Evolutionary conservation across 768 basidiomycete species (phyloP), one percentile per base, ranked within the genome.

Genomic region (Russula sp.): DNA sequence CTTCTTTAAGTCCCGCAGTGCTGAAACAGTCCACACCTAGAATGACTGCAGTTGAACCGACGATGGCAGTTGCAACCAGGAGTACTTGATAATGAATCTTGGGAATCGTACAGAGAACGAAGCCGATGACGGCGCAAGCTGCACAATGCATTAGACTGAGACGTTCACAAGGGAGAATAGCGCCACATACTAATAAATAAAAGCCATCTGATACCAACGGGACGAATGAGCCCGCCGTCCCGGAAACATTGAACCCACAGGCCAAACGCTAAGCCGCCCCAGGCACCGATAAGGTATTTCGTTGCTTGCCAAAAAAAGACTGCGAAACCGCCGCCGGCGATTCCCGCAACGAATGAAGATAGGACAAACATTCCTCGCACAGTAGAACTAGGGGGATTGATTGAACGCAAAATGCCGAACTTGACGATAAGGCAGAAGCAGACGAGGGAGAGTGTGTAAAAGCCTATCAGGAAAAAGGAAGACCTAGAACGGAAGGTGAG

Each of bases 301-400:
- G 94, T 85, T 36, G 83, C 88, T 72, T 94, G 90, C 89, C 89
- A 96, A 74, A 95, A 94, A 79, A 98, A 95, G 69, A 96, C 91
- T 61, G 90, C 84, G 62, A 92, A 79, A 24, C 82, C 93, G 42
- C 94, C 94, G 32, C 92, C 92, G 58, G 88, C 87, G 62, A 92
- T 75, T 26, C 94, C 91, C 20, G 93, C 89, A 51, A 96, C 84
- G 18, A 84, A 76, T 65, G 81, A 87, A 0, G 94, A 84, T 32
- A 98, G 83, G 20, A 96, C 88, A 76, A 95, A 97, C 77, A 97
- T 84, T 51, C 94, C 96, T 46, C 93, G 87, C 16, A 94, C 79
- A 2, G 89, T 89, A 69, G 80, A 80, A 59, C 75, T 84, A 5
- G 95, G 94, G 1, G 92, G 87, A 69, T 91, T 89, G 66, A 96